Conservation (phyloP, 306 rosid genomes). For the Hippophae rhamnoides region DNA sequence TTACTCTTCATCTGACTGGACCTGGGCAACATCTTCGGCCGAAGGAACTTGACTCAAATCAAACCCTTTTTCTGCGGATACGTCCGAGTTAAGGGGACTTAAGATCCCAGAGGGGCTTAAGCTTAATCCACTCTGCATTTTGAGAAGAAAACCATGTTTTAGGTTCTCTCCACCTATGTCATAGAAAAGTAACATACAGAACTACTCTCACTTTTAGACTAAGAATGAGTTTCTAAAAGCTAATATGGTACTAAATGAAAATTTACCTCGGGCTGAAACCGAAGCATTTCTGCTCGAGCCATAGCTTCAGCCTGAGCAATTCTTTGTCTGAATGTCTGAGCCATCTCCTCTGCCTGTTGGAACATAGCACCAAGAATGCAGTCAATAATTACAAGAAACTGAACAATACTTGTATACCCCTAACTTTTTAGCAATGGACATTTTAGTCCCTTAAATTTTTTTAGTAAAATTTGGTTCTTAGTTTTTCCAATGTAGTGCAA, state of each 20-base stretch:
- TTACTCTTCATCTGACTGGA: conserved; percentile 17
- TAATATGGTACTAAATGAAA: conserved; percentile 2
- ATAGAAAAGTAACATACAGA: neutral
- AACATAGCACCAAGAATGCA: conserved; percentile 10
- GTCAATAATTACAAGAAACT: too few relatives aligned
- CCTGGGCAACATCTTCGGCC: conserved; percentile 25
- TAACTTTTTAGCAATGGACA: too few relatives aligned
- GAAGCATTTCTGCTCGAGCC: conserved; percentile 94
- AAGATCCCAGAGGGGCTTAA: conserved; percentile 66
- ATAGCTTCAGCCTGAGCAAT: conserved; percentile 98
- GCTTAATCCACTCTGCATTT: conserved; percentile 72
- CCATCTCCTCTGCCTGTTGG: conserved; percentile 94
- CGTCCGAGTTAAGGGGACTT: conserved; percentile 63
- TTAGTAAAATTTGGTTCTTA: too few relatives aligned
- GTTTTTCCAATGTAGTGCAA: too few relatives aligned
- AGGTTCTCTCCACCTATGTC: conserved; percentile 2
- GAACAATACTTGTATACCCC: too few relatives aligned
- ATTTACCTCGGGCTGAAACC: conserved; percentile 86
- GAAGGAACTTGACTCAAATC: conserved; percentile 59
- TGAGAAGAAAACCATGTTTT: neutral
- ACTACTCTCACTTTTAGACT: neutral
- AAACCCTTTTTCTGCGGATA: conserved; percentile 75
- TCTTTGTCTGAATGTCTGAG: conserved; percentile 91
- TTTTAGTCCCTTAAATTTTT: too few relatives aligned
- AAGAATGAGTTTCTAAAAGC: neutral